Evolutionary conservation across 2,329 filamentous ascomycete genomes (phyloP), one percentile per base, ranked within the genome.

Genomic region (Nigrograna mackinnonii): DNA sequence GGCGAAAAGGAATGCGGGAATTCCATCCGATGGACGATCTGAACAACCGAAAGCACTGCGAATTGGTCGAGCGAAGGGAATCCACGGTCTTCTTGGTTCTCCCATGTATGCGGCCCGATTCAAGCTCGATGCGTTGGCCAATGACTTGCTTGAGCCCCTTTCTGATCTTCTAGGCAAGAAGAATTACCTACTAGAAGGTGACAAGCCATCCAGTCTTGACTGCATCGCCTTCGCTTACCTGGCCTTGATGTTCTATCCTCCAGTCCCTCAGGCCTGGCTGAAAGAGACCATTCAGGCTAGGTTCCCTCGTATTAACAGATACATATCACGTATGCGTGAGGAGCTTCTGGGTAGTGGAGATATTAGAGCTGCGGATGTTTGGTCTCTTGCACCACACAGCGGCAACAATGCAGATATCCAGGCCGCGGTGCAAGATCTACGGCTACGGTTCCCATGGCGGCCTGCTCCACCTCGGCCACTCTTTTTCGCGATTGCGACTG

Each of bases 201-300:
- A 71, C 1, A 58, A 71, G n/a, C 76, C 81, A 0, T 82, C 82
- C 2, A 82, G 79, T 41, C 69, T 95, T 18, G 91, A 96, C 67
- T 96, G 89, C 62, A 67, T 96, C 35, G 85, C 83, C 0, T 82
- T 89, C 57, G 94, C 85, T 9, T 95, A 95, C 64, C 73, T 97
- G 24, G 79, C 83, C 2, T 71, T 96, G 37, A 87, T 94, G 74
- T 73, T 86, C 1, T 75, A 79, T 18, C 79, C 84, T 1, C 68
- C 78, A 6, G 62, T 87, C 17, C 81, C 83, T 13, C 79, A 84
- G 41, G 66, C 78, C 14, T 89, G 84, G 84, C 68, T 87, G 4
- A 71, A 73, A 44, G 77, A 82, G 37, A 76, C 77, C 1, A 74
- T 88, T 58, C 64, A 70, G 41, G 67, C 64, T 17, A 79, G 81